A percentile compares a stretch with the other conserved stretches of the same genome.
Conservation (phyloP, 805 yeast species). For the Kodamaea hsintzibuensis region DNA sequence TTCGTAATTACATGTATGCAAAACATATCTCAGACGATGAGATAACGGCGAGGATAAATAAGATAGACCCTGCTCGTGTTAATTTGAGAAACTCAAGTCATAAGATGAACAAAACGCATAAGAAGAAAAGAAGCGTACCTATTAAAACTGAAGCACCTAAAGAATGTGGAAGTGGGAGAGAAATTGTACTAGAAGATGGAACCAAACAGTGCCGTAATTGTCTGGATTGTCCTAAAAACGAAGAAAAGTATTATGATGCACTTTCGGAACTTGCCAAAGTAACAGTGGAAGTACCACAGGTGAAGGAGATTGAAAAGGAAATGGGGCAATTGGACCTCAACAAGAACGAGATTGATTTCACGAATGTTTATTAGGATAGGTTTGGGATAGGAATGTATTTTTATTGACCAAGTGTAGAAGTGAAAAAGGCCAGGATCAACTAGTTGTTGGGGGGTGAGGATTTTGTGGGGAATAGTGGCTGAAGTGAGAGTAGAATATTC, state of each 20-base stretch:
- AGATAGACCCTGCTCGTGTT: slow-evolving; percentile 7
- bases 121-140: neutral
- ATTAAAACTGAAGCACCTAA: neutral
- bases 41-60: slow-evolving; percentile 14
- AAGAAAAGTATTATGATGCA: slow-evolving; percentile 1
- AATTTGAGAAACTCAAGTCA: neutral
- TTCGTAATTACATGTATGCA: slow-evolving; percentile 42
- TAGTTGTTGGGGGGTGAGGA: no score
- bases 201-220: slow-evolving; percentile 30
- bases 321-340: slow-evolving; percentile 5
- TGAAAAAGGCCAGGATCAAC: no score
- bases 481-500: no score
- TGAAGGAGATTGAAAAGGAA: slow-evolving; percentile 2
- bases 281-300: slow-evolving; percentile 11
- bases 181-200: slow-evolving; percentile 13
- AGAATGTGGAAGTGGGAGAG: slow-evolving; percentile 13
- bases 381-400: neutral
- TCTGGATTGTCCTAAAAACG: slow-evolving; percentile 28
- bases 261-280: slow-evolving; percentile 8
- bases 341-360: slow-evolving; percentile 7
- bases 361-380: slow-evolving; percentile 4
- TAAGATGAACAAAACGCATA: neutral
- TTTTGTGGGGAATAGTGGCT: no score
- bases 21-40: slow-evolving; percentile 29
- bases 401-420: neutral